Conservation (phyloP, 2,329 filamentous ascomycete species). For the Fusarium sp. region DNA sequence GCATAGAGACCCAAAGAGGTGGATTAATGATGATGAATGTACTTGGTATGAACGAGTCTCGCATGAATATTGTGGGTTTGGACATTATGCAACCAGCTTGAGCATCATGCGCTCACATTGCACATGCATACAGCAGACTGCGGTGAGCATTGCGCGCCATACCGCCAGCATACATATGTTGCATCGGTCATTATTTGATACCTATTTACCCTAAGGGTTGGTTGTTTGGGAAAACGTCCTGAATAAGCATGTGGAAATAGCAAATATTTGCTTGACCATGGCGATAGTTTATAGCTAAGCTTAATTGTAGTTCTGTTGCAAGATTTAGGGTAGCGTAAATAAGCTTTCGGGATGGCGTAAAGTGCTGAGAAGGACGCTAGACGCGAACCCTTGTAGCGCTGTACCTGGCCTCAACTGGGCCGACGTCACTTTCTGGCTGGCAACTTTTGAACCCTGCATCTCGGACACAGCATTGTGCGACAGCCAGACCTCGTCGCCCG, state of each 20-base stretch:
- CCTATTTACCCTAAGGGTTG: too few species aligned
- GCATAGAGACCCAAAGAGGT: conserved; percentile 42
- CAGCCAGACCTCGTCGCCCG: too few species aligned
- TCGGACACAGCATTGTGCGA: neutral
- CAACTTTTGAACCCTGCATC: conserved; percentile 19
- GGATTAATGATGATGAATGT: conserved; percentile 48
- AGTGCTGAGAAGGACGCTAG: conserved; percentile 26
- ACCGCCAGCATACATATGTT: too few species aligned
- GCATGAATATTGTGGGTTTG: neutral
- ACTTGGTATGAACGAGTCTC: conserved; percentile 13
- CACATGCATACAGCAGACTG: neutral
- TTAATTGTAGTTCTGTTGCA: neutral
- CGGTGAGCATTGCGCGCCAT: neutral
- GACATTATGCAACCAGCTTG: neutral
- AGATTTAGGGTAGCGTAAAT: conserved; percentile 13
- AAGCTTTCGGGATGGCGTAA: conserved; percentile 22
- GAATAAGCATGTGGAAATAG: too few species aligned
- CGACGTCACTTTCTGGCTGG: conserved; percentile 17
- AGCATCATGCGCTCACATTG: neutral
- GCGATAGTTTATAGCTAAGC: too few species aligned
- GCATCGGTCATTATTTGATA: too few species aligned
- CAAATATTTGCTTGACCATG: too few species aligned
- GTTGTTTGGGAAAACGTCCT: too few species aligned
- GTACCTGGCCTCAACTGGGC: conserved; percentile 32
- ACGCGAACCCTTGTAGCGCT: conserved; percentile 17